Conservation (phyloP, 2,329 filamentous ascomycete species). For the Ceratocystis diversiconidia region DNA sequence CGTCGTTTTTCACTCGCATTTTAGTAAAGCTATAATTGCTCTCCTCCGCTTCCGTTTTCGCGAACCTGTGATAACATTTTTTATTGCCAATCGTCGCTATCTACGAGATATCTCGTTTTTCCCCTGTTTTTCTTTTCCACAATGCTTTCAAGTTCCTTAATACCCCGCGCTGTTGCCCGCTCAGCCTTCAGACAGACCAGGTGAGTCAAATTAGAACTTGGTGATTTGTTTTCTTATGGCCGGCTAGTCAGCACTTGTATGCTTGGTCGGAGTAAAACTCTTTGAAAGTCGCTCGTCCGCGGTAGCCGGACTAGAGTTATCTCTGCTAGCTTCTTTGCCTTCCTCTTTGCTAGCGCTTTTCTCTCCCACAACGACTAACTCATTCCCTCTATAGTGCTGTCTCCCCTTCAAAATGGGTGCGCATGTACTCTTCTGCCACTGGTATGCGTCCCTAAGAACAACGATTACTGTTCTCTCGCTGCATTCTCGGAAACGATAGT, state of each 20-base stretch:
- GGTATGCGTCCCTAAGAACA: constrained; percentile 30
- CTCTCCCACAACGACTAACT: constrained; percentile 3
- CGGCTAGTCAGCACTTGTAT: background rate
- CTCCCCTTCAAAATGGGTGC: constrained; percentile 35
- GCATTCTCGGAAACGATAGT: background rate
- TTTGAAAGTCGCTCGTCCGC: background rate
- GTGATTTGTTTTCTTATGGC: background rate
- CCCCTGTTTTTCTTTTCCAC: constrained; percentile 23
- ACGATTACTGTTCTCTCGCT: background rate
- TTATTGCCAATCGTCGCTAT: constrained; percentile 11
- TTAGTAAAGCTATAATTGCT: constrained; percentile 3
- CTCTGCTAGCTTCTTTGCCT: background rate
- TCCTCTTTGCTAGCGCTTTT: background rate
- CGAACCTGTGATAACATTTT: constrained; percentile 7
- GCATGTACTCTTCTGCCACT: constrained; percentile 44
- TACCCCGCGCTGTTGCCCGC: constrained; percentile 43
- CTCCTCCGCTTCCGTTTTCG: constrained; percentile 5
- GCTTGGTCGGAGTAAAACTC: background rate
- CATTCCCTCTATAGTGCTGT: background rate
- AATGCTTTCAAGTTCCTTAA: constrained; percentile 49
- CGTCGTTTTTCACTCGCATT: constrained; percentile 17
- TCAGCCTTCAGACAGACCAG: constrained; percentile 41
- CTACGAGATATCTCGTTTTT: constrained; percentile 12
- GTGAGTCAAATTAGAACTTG: constrained; percentile 22
- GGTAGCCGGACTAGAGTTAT: background rate